Evolutionary conservation across 192 early-diverging fungal species (phyloP).

Genomic region (Geosiphon pyriformis): DNA sequence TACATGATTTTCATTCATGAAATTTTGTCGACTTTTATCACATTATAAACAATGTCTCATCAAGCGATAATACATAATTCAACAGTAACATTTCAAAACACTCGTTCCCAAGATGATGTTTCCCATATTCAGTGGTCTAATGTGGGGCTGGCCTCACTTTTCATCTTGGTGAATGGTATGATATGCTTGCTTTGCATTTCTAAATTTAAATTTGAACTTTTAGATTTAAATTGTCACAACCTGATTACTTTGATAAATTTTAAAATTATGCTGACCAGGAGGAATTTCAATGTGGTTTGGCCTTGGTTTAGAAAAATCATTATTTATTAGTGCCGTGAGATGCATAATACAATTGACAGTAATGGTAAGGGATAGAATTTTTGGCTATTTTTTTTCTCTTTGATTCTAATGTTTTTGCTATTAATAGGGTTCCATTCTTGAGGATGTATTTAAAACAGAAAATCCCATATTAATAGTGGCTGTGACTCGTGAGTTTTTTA

Average conservation of each 20-base stretch:
- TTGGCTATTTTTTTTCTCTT: no score
- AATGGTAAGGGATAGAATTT: conserved; percentile 46
- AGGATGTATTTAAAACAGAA: conserved; percentile 59
- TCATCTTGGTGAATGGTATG: conserved; percentile 51
- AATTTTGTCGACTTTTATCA: no score
- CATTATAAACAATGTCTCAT: no score
- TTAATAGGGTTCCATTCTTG: conserved; percentile 52
- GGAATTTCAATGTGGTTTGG: conserved; percentile 55
- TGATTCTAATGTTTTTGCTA: no score
- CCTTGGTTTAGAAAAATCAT: conserved; percentile 54
- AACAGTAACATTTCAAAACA: no score
- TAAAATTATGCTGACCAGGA: conserved; percentile 23
- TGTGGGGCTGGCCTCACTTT: conserved; percentile 53
- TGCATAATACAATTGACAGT: conserved; percentile 73
- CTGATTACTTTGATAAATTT: no score
- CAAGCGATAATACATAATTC: no score
- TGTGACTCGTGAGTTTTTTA: conserved; percentile 56
- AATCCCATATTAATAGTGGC: conserved; percentile 55
- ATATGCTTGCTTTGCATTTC: not conserved
- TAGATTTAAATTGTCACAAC: not conserved
- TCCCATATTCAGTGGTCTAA: conserved; percentile 49
- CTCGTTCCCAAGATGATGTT: no score
- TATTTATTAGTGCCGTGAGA: conserved; percentile 63
- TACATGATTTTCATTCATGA: no score
- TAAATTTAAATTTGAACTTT: not conserved